Conservation (phyloP, 2,329 filamentous ascomycete species). For the Verticillium isaacii region DNA sequence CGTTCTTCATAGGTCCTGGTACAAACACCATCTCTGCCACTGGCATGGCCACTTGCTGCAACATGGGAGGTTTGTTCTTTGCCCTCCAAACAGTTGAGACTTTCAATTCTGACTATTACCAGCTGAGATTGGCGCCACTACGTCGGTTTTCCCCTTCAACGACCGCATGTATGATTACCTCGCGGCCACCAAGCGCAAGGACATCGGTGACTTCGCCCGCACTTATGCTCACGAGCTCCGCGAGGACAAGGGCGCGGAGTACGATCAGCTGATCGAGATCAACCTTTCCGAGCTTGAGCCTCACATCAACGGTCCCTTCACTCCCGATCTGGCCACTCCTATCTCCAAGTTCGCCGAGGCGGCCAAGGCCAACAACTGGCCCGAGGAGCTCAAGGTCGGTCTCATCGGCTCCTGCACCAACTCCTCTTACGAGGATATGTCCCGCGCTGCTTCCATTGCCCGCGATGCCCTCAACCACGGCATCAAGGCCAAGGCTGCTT, state of each 20-base stretch:
- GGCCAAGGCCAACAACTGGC: slow-evolving; percentile 93
- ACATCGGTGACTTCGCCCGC: slow-evolving; percentile 87
- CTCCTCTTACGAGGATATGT: slow-evolving; percentile 83
- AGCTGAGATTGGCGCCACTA: slow-evolving; percentile 78
- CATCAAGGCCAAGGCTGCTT: slow-evolving; percentile 86
- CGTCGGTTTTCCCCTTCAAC: slow-evolving; percentile 96
- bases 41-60: slow-evolving; percentile 79
- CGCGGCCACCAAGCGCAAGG: slow-evolving; percentile 78
- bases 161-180: slow-evolving; percentile 98
- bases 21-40: slow-evolving; percentile 71
- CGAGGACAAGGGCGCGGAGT: slow-evolving; percentile 86
- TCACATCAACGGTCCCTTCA: slow-evolving; percentile 98
- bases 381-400: slow-evolving; percentile 92
- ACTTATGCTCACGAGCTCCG: slow-evolving; percentile 79
- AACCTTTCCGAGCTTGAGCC: slow-evolving; percentile 94
- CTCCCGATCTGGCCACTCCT: slow-evolving; percentile 92
- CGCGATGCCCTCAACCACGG: slow-evolving; percentile 88
- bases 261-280: slow-evolving; percentile 94
- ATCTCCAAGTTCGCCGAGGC: slow-evolving; percentile 97
- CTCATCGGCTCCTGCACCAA: slow-evolving; percentile 99
- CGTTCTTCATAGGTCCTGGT: slow-evolving; percentile 46
- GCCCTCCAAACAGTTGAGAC: not conserved
- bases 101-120: not conserved
- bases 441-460: slow-evolving; percentile 84
- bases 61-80: slow-evolving; percentile 49